These are phyloP conservation scores for Chlamydomonas reinhardtii DNA, from an alignment of 163 green algal species.

Conservation along the genomic window DNA sequence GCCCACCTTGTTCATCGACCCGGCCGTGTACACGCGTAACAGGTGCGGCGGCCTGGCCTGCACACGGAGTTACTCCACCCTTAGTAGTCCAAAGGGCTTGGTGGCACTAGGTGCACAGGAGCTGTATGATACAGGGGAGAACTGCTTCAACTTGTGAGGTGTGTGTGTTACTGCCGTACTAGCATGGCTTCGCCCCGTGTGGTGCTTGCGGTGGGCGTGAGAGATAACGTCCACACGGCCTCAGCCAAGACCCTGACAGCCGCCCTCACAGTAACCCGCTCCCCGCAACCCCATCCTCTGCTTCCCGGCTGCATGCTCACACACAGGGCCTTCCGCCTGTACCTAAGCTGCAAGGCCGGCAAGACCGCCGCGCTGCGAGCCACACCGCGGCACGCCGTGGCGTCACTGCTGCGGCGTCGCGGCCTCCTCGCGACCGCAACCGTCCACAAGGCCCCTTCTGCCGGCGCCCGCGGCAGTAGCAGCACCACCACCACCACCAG, in stretches of 20 bases:
- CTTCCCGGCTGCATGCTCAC: background rate
- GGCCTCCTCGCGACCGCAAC: background rate
- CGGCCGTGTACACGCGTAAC: slow-evolving; percentile 81
- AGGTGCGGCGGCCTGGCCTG: slow-evolving; percentile 29
- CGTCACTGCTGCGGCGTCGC: background rate
- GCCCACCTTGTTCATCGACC: slow-evolving; percentile 71
- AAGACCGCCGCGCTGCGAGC: slow-evolving; percentile 61
- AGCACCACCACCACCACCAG: background rate
- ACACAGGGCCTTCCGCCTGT: slow-evolving; percentile 78
- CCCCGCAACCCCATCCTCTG: background rate
- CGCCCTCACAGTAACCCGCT: no score
- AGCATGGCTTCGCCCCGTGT: no score
- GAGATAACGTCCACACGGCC: no score
- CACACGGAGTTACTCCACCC: no score
- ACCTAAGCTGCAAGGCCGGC: slow-evolving; percentile 80
- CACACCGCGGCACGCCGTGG: slow-evolving; percentile 23
- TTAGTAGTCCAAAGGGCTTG: no score
- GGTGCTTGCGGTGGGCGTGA: no score
- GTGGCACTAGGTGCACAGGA: no score
- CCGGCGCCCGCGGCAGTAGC: background rate
- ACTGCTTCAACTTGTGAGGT: no score
- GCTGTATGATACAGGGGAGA: no score
- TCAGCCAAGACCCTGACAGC: no score
- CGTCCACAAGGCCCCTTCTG: background rate
- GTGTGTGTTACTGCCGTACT: no score